phyloP scores from a whole-genome alignment of 2,329 filamentous ascomycete species.

The Blumeria hordei region DNA sequence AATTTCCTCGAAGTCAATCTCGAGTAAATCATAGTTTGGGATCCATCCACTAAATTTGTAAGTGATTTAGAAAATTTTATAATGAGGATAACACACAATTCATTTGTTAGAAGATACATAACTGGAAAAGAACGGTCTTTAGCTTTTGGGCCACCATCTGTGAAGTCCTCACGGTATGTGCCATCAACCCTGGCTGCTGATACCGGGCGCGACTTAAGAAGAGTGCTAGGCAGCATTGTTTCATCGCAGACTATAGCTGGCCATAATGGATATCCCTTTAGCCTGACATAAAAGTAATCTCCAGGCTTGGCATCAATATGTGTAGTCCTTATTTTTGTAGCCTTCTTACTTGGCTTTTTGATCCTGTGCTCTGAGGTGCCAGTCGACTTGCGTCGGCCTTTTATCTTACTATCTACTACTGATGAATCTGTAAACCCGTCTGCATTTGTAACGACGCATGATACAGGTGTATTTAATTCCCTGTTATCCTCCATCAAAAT shows the following conservation, averaged over 20 bases:
- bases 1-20: constrained; percentile 51
- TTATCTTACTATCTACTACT: constrained; percentile 17
- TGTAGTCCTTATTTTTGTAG: constrained; percentile 44
- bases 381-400: constrained; percentile 48
- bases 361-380: constrained; percentile 40
- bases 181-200: constrained; percentile 64
- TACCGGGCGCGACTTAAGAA: constrained; percentile 59
- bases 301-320: constrained; percentile 69
- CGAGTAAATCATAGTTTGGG: constrained; percentile 56
- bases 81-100: constrained; percentile 53
- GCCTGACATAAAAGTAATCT: constrained; percentile 73
- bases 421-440: no score
- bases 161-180: constrained; percentile 66
- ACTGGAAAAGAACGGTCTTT: constrained; percentile 74
- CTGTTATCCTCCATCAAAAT: constrained; percentile 9
- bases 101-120: constrained; percentile 87
- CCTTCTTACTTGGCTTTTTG: constrained; percentile 72
- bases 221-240: constrained; percentile 62
- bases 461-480: no score
- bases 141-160: constrained; percentile 66
- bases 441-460: no score
- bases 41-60: constrained; percentile 53
- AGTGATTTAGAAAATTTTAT: not conserved
- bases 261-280: constrained; percentile 91
- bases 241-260: constrained; percentile 86